Percentiles rank a stretch among this genome's conserved stretches.
These are phyloP conservation scores for Gaeumannomyces tritici DNA, from an alignment of 2,329 filamentous ascomycete species.

Conservation along the genomic window DNA sequence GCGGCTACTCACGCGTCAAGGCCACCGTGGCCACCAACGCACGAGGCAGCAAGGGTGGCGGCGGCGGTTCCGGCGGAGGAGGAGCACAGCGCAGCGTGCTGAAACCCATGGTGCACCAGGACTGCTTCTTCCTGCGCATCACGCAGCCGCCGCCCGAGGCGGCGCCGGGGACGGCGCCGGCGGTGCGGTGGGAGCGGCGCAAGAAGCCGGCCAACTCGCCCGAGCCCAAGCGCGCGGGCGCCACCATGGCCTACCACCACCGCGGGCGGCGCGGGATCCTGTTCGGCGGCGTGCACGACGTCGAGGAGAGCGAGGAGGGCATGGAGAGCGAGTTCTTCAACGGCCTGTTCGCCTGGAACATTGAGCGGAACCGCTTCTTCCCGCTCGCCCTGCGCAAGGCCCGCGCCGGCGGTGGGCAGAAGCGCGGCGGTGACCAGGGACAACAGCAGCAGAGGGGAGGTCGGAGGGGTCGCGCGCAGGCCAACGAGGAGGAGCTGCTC, in stretches of 20 bases:
- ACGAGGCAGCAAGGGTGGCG: slow-evolving; percentile 46
- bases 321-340: slow-evolving; percentile 99
- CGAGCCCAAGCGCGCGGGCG: slow-evolving; percentile 71
- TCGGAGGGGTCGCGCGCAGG: slow-evolving; percentile 67
- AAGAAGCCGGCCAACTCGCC: slow-evolving; percentile 90
- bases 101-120: slow-evolving; percentile 84
- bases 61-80: slow-evolving; percentile 6
- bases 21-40: slow-evolving; percentile 51
- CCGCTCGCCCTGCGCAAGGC: slow-evolving; percentile 68
- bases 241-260: slow-evolving; percentile 91
- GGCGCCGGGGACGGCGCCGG: slow-evolving; percentile 54
- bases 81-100: slow-evolving; percentile 58
- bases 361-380: slow-evolving; percentile 93
- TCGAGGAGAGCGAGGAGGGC: slow-evolving; percentile 83
- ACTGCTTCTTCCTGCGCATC: slow-evolving; percentile 87
- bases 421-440: slow-evolving; percentile 27
- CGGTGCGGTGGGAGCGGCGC: slow-evolving; percentile 80
- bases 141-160: slow-evolving; percentile 61
- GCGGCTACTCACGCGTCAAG: slow-evolving; percentile 90
- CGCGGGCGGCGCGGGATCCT: slow-evolving; percentile 66
- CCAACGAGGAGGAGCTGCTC: slow-evolving; percentile 84
- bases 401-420: slow-evolving; percentile 33
- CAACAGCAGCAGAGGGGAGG: slow-evolving; percentile 33
- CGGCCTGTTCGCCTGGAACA: slow-evolving; percentile 82
- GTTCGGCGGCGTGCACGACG: slow-evolving; percentile 91